Evolutionary conservation across 768 basidiomycete genomes (phyloP), one percentile per base, ranked within the genome.

Genomic region (Hypsizygus marmoreus): DNA sequence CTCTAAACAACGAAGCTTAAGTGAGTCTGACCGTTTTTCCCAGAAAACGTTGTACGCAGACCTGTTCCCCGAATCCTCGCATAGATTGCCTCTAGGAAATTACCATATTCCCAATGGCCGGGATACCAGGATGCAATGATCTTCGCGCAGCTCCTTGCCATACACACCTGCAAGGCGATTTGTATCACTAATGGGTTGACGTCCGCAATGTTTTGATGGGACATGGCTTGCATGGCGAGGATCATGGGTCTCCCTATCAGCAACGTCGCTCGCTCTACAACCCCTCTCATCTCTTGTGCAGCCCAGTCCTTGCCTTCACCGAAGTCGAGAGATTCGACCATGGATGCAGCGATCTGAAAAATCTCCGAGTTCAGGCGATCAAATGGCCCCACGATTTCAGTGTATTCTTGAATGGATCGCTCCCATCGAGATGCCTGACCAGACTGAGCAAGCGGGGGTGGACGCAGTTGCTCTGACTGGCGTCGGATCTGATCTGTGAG

Each of bases 91-190:
- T 62, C 62, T 44, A 73, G 53, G 53, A 74, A 69, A 23, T 65
- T 65, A 19, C 62, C 64, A 33, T 71, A 71, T 14, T 71, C 71
- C 71, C 70, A 73, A 44, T 72, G 67, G 42, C 63, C 61, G 10
- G 70, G 70, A 45, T 68, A 72, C 72, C 72, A 73, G 23, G 73
- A 67, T 50, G 61, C 62, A 56, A 69, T 68, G 57, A 73, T 69
- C 51, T 62, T 69, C 49, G 56, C 58, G 45, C 66, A 69, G 45
- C 66, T 71, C 35, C 61, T 62, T 48, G 61, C 62, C 54, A 74
- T 60, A 53, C 68, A 69, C 14, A 66, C 69, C 59, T 74, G 72
- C 53, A 74, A 55, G 11, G 68, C 71, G 13, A 68, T 61, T 46
- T 71, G 72, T 6, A 72, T 56, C 35, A 65, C 57, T 44, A 68